Base-by-base conservation (phyloP, 1,284 basidiomycete genomes). In the Malassezia japonica region DNA sequence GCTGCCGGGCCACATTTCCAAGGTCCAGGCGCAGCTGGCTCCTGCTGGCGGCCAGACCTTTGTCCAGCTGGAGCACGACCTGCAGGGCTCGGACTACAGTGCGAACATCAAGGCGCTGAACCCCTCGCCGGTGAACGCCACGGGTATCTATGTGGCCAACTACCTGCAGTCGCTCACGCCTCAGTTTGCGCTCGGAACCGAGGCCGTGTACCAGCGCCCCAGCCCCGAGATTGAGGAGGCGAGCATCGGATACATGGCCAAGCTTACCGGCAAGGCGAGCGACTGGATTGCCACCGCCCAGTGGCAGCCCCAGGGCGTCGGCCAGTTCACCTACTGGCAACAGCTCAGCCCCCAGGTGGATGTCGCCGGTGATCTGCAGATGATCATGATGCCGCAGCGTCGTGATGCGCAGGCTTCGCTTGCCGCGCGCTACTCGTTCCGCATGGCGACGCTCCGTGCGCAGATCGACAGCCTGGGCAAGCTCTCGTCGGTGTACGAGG, bases 291-390 rank as follows among this genome's bases (percentile, higher is more conserved):
- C 88, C 25, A 95, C 91, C 4, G 85, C 88, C 8, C 88, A 91
- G 72, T 65, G 94, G 29, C 88, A 94, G 74, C 72, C 75, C 34
- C 78, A 81, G 35, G 91, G 92, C 32, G 80, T 91, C 47, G 69
- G 95, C 31, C 86, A 91, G 75, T 82, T 89, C 36, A 92, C 89
- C 13, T 99, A 98, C 77, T 96, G 87, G 86, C 91, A 96, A 63
- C 87, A 87, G 73, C 77, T 99, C 50, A 84, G 83, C 74, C 89
- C 94, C 54, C 91, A 92, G 76, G 86, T 99, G n/a, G 92, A 98
- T 55, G 89, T 92, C n/a, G 94, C 87, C 13, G 88, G 89, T 29
- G 92, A 98, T 70, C 76, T 99, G 60, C 84, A 90, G 73, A 76
- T 92, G 50, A 79, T 91, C 55, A 56, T 54, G 8, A 73, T 72